Base-by-base conservation (phyloP, 768 basidiomycete species). In the Boletales sp. region DNA sequence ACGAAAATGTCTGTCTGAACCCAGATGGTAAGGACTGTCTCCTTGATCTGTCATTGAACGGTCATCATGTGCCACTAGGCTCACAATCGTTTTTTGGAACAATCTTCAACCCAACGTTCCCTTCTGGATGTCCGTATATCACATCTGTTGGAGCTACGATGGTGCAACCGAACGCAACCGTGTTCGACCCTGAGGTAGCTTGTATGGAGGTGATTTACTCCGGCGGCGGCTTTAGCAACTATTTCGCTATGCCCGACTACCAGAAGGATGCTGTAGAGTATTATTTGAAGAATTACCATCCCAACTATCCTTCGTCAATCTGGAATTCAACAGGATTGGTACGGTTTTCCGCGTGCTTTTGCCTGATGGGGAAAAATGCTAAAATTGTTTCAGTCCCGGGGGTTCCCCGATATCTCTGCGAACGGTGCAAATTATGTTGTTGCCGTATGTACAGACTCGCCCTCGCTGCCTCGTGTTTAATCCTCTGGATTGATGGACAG, bases 91-190 rank as follows among this genome's bases (percentile, higher is more conserved):
- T 75, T 32, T 68, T 72, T 50, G 82, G 80, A 19, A 74, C 42
- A 4, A 45, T 57, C 10, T 84, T 84, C 73, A 80, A 79, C 48
- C 82, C 83, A 9, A 57, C 62, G 4, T 80, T 75, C 71, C 78
- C 76, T 12, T 65, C 53, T 8, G 71, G 74, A 0, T 80, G 78
- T 53, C 77, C 78, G 1, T 79, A 72, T 46, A 61, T 80, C 21
- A 79, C 79, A 18, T 71, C 79, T 8, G 75, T 80, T 39, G 79
- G 79, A 8, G 62, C 73, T 0, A 76, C 72, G 2, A 67, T 67
- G 39, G 66, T 82, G 49, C 79, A 77, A 62, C 63, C 68, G 5
- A 67, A 66, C 31, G 45, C 61, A 3, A 69, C 64, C 8, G 66
- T 67, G 11, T 57, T 43, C 11, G 58, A 68, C 5, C 84, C 84